Evolutionary conservation across 2,329 filamentous ascomycete species (phyloP).

Genomic region (Diaporthe australafricana): DNA sequence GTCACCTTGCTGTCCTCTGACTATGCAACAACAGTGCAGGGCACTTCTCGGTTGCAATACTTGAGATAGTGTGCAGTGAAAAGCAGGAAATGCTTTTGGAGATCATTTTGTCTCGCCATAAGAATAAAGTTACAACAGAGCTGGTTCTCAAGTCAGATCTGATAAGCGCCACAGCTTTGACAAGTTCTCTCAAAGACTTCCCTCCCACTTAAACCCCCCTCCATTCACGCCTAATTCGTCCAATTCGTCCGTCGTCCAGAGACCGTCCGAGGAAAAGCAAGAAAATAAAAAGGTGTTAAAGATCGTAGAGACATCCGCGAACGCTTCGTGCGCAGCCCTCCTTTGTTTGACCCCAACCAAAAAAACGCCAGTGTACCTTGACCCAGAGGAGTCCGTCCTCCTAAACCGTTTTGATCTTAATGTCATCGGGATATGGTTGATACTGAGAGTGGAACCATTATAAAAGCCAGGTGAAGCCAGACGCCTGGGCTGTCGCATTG

Average conservation of each 20-base stretch:
- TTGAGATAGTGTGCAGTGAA: not conserved
- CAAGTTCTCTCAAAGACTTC: not conserved
- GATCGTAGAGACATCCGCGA: slow-evolving; percentile 34
- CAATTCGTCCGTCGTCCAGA: slow-evolving; percentile 25
- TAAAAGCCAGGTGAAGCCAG: slow-evolving; percentile 29
- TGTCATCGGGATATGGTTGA: slow-evolving; percentile 26
- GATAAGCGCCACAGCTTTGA: slow-evolving; percentile 5
- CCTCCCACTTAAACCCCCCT: not conserved
- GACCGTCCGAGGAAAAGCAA: slow-evolving; percentile 5
- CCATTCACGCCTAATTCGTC: slow-evolving; percentile 10
- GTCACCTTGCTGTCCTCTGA: not conserved
- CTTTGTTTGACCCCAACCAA: slow-evolving; percentile 27
- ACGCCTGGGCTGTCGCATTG: slow-evolving; percentile 28
- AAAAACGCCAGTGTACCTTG: slow-evolving; percentile 34
- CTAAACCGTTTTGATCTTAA: slow-evolving; percentile 32
- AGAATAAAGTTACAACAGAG: slow-evolving; percentile 28
- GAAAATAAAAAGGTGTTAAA: slow-evolving; percentile 28
- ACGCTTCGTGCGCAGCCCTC: slow-evolving; percentile 24
- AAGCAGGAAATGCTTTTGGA: slow-evolving; percentile 13
- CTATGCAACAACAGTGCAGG: not conserved
- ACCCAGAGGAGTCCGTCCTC: slow-evolving; percentile 4
- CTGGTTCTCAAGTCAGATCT: slow-evolving; percentile 15
- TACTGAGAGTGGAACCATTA: slow-evolving; percentile 26
- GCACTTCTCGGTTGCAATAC: not conserved
- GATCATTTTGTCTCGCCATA: slow-evolving; percentile 14